phyloP scores from a whole-genome alignment of 768 basidiomycete genomes.

The Daedalea quercina region DNA sequence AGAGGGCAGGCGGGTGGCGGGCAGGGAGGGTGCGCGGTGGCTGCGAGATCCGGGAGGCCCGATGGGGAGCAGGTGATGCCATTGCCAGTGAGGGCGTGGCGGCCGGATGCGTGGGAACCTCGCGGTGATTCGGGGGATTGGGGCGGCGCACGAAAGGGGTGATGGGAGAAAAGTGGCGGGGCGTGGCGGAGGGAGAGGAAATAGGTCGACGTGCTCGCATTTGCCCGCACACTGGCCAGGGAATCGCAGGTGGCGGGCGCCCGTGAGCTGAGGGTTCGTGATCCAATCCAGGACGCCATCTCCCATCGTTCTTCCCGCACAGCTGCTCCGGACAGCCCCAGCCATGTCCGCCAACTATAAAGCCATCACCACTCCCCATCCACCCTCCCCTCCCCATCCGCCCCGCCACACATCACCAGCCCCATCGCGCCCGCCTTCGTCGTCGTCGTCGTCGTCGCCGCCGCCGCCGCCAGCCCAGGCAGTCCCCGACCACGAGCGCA shows the following conservation, averaged over 20 bases:
- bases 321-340: conserved; percentile 21
- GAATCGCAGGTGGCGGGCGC: conserved; percentile 1
- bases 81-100: background rate
- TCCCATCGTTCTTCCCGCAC: conserved; percentile 20
- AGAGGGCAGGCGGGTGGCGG: background rate
- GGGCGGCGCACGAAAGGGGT: background rate
- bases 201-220: background rate
- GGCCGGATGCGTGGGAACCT: background rate
- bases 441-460: no score
- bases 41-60: background rate
- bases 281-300: conserved; percentile 2
- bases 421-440: conserved; percentile 8
- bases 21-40: background rate
- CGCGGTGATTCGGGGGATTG: background rate
- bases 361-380: conserved; percentile 15
- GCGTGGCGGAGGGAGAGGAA: background rate
- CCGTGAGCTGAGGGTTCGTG: conserved; percentile 10
- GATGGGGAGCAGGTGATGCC: no score
- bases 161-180: background rate
- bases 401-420: conserved; percentile 12
- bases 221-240: background rate
- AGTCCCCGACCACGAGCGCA: conserved; percentile 6
- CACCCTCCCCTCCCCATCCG: conserved; percentile 11
- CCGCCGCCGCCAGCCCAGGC: conserved; percentile 4
- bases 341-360: conserved; percentile 11